phyloP scores from a whole-genome alignment of 805 yeast genomes.

The Suhomyces tanzawaensis region DNA sequence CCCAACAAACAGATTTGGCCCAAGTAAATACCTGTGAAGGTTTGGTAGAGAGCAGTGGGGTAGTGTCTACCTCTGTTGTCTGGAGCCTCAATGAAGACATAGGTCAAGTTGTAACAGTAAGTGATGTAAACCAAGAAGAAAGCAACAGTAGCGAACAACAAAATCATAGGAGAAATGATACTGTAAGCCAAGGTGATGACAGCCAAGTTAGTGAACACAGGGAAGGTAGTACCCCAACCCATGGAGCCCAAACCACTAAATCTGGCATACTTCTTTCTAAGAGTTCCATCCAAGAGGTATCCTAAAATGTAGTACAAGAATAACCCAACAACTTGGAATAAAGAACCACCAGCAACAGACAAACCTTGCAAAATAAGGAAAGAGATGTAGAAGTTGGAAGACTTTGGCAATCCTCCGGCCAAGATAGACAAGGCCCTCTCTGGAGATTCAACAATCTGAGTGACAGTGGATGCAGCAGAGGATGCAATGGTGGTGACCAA shows the following conservation, averaged over 20 bases:
- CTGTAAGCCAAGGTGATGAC: conserved; percentile 67
- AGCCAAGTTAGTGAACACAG: conserved; percentile 69
- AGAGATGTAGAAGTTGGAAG: conserved; percentile 86
- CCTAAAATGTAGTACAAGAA: conserved; percentile 61
- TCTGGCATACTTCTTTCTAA: conserved; percentile 65
- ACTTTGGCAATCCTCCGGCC: conserved; percentile 77
- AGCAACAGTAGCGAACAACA: conserved; percentile 69
- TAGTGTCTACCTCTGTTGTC: conserved; percentile 82
- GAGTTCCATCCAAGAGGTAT: conserved; percentile 54
- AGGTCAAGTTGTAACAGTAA: conserved; percentile 72
- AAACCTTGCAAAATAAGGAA: conserved; percentile 83
- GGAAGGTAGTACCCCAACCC: conserved; percentile 76
- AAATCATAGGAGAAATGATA: conserved; percentile 77
- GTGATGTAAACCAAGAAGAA: conserved; percentile 75
- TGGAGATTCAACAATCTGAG: conserved; percentile 68
- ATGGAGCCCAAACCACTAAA: conserved; percentile 51
- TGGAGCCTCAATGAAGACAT: conserved; percentile 62
- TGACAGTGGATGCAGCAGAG: conserved; percentile 75
- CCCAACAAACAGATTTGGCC: conserved; percentile 88
- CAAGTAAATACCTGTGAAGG: conserved; percentile 81
- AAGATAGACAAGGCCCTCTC: conserved; percentile 67
- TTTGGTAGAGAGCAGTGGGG: conserved; percentile 86
- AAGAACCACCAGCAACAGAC: conserved; percentile 67
- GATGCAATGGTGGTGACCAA: conserved; percentile 81
- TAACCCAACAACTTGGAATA: conserved; percentile 66